Evolutionary conservation across 75 land plant species (phyloP), one percentile per base, ranked within the genome.

Genomic region (Pinus tabuliformis): DNA sequence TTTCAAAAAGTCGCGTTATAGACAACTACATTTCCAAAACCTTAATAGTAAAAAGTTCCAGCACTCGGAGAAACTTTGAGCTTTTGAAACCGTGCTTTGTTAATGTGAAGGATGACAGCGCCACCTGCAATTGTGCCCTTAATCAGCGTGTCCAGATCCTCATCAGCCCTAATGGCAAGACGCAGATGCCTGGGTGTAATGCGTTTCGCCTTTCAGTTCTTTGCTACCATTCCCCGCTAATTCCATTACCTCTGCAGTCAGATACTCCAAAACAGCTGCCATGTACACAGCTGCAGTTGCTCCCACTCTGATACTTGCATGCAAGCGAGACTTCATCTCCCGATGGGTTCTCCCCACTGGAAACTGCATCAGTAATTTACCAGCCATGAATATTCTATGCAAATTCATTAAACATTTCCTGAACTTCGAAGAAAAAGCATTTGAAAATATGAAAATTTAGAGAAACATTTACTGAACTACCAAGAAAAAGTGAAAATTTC

Each of bases 281-380:
- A 88, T 59, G 62, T 90, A 90, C 5, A 90, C 92, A 24, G 92
- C 92, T 65, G 92, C 92, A 42, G 92, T 88, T 11, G 86, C 92
- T 14, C 91, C 92, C 28, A 90, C 91, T 49, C 92, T 86, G 17
- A 91, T 88, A 39, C 82, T 79, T 18, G 86, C 86, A 30, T 79
- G 49, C 28, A 78, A 80, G 49, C 92, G 71, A 1, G 81, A 56
- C 77, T 90, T 90, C 71, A 90, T 83, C 59, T 81, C 78, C 14
- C 92, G 78, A 66, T 90, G 92, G 57, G 88, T 76, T 49, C 92
- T 76, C 16, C 92, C 92, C 30, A 90, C 91, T 15, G 92, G 92
- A 61, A 90, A 90, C 92, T 90, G 84, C 72, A 75, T 42, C 6
- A 42, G 7, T 5, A 42, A 42, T 42, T 42, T 42, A 42, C 49